Base-by-base conservation (phyloP, 169 alveolate species). In the Plasmodium coatneyi region DNA sequence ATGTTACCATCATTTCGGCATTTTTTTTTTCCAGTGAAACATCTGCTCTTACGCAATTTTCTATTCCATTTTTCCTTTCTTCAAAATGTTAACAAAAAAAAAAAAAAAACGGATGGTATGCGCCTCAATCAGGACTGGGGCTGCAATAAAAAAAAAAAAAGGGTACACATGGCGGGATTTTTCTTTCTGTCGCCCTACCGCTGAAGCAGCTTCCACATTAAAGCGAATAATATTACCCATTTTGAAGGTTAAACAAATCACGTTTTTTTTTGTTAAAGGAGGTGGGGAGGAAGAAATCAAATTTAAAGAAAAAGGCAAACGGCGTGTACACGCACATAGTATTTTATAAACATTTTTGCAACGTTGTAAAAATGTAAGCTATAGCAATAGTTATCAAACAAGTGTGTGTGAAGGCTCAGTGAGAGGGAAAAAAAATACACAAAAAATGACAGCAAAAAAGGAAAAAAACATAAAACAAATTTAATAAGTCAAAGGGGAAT, bases 401-500 rank as follows among this genome's bases (percentile, higher is more conserved):
- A 66, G 7, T 66, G 76, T 66, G 76, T 66, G 76, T 66, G n/a
- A 49, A 14, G 60, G 60, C 60, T 49, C 22, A 49, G 56, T 46
- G 56, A 22, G 46, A 4, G 16, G 60, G 39, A n/a, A 60, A 43
- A 12, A 71, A 19, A 66, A 83, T 70, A 71, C 52, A 43, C 78
- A 71, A 43, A 71, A 43, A 83, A 70, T 46, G n/a, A 46, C 56
- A 46, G 56, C 56, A 46, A 46, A 46, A 46, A 46, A 10, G 10
- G 3, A 32, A 41, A 39, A 41, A 41, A 9, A 41, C 0, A 41
- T 6, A 41, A 41, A 66, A 66, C 30, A 66, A 22, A 66, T 66
- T 79, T 60, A 56, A 72, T n/a, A 34, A n/a, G n/a, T n/a, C n/a
- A n/a, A 60, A 49, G 81, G 72, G 46, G 71, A 89, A 36, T 84